These are phyloP conservation scores for Apiospora rasikravindrae DNA, from an alignment of 2,329 filamentous ascomycete genomes.

Conservation along the genomic window DNA sequence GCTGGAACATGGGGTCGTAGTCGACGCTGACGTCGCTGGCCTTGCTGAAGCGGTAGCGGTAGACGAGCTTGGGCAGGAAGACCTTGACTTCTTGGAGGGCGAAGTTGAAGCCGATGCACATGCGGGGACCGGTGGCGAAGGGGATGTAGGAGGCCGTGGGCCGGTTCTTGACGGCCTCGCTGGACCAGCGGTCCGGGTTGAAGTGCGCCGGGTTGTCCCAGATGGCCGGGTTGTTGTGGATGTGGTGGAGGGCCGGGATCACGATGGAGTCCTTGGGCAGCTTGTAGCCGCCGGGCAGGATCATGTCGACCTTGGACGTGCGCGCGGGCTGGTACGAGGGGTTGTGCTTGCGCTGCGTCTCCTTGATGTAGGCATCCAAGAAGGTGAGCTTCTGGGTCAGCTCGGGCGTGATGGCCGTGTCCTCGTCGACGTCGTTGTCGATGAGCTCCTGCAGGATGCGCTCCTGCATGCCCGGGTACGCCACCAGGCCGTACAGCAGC, in stretches of 20 bases:
- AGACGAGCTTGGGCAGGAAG: conserved; percentile 62
- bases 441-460: conserved; percentile 62
- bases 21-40: conserved; percentile 57
- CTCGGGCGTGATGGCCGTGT: conserved; percentile 53
- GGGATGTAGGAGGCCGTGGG: conserved; percentile 61
- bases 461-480: conserved; percentile 61
- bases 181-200: conserved; percentile 65
- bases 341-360: conserved; percentile 64
- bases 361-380: conserved; percentile 65
- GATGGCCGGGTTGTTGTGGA: conserved; percentile 57
- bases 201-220: conserved; percentile 65
- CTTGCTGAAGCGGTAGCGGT: conserved; percentile 60
- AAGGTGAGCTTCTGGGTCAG: conserved; percentile 53
- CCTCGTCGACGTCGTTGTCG: conserved; percentile 50
- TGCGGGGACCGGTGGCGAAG: conserved; percentile 61
- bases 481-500: conserved; percentile 59
- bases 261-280: conserved; percentile 57
- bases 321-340: conserved; percentile 66
- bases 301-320: conserved; percentile 58
- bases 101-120: conserved; percentile 70
- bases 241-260: conserved; percentile 57
- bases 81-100: conserved; percentile 66
- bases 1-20: conserved; percentile 64
- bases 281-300: conserved; percentile 64
- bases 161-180: conserved; percentile 55